These are phyloP conservation scores for Tuber calosporum DNA, from an alignment of 495 filamentous ascomycete genomes.

Conservation along the genomic window DNA sequence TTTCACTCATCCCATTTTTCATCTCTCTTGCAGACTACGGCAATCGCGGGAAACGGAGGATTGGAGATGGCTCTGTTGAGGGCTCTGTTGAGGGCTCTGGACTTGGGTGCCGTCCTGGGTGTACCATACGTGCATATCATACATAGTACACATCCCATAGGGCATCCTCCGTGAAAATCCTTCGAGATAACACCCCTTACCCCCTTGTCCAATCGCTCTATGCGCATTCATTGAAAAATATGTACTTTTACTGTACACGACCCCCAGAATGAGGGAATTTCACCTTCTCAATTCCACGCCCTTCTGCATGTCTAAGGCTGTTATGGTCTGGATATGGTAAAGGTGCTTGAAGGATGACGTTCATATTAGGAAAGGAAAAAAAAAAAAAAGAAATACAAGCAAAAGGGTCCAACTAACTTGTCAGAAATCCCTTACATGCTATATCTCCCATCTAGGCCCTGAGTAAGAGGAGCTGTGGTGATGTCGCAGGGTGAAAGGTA, in stretches of 20 bases:
- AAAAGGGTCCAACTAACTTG: neutral
- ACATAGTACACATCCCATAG: neutral
- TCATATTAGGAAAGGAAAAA: neutral
- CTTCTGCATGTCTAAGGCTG: neutral
- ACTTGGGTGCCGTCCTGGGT: neutral
- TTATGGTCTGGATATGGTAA: neutral
- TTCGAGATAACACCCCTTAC: neutral
- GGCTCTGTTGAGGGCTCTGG: neutral
- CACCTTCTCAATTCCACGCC: neutral
- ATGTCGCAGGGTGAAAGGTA: neutral
- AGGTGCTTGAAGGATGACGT: neutral
- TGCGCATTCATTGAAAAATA: neutral
- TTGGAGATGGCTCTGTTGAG: neutral
- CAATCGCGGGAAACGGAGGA: neutral
- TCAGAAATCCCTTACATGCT: constrained; percentile 9
- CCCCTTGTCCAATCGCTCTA: neutral
- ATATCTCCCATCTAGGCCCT: neutral
- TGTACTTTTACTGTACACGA: constrained; percentile 3
- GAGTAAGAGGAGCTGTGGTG: neutral
- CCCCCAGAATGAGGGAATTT: constrained; percentile 3
- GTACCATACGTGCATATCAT: neutral
- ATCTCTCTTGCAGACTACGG: neutral
- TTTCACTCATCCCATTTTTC: neutral
- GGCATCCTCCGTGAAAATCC: neutral
- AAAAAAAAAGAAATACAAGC: neutral